Percentiles rank a stretch among this genome's conserved stretches.
Evolutionary conservation across 768 basidiomycete genomes (phyloP).

Genomic region (Tylopilus sp.): DNA sequence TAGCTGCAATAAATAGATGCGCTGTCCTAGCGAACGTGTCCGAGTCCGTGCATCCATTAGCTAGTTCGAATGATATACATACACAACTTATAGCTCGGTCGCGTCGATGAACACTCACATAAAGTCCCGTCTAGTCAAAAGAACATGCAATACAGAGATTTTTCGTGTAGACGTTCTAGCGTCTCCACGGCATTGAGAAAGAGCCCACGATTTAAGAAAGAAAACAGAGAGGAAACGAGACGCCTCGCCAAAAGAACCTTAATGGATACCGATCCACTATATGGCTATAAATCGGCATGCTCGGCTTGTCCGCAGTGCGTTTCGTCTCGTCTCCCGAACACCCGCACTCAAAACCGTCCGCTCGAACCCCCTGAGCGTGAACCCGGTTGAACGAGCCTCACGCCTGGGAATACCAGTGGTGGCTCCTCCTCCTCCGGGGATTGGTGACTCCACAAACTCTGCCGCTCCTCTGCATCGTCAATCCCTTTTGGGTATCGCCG

Average conservation of each 20-base stretch:
- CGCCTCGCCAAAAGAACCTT: not conserved
- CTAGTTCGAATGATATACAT: not conserved
- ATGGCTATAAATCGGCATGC: not conserved
- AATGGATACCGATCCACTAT: no score
- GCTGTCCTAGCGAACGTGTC: not conserved
- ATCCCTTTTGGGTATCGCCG: conserved; percentile 42
- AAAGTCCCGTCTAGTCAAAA: not conserved
- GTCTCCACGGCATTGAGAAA: not conserved
- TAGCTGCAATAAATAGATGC: not conserved
- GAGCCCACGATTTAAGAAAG: not conserved
- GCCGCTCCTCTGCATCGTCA: conserved; percentile 61
- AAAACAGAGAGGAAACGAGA: not conserved
- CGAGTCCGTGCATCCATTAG: not conserved
- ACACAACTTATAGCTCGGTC: not conserved
- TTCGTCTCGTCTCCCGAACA: not conserved
- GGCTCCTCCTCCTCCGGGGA: conserved; percentile 23
- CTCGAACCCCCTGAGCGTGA: conserved; percentile 7
- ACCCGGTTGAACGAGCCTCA: conserved; percentile 38
- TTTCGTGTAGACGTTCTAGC: not conserved
- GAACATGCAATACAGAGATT: not conserved
- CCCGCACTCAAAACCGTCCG: conserved; percentile 18
- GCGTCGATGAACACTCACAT: not conserved
- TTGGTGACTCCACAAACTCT: conserved; percentile 47
- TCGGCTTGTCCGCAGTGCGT: not conserved
- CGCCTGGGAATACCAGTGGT: conserved; percentile 20